Percentiles rank a stretch among this genome's conserved stretches.
Evolutionary conservation across 805 yeast species (phyloP).

Genomic region (Candida coquimbonensis): DNA sequence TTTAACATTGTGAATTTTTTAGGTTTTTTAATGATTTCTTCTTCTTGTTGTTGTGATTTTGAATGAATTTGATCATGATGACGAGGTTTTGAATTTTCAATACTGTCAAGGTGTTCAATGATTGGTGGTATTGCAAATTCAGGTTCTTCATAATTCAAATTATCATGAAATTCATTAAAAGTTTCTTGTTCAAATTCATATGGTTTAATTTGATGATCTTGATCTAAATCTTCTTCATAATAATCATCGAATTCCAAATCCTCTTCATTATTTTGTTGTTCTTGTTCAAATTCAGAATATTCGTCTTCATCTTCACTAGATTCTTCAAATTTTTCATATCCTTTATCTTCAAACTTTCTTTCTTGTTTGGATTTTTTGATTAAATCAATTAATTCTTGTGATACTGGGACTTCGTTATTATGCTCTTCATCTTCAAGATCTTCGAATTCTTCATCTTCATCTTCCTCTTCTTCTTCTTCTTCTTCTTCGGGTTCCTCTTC

Average conservation of each 20-base stretch:
- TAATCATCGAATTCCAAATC: neutral
- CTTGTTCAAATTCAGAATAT: constrained; percentile 3
- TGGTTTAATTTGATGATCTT: neutral
- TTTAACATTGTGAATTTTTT: constrained; percentile 27
- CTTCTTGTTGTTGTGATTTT: neutral
- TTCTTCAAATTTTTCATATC: constrained; percentile 20
- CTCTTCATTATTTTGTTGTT: neutral
- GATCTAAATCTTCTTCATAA: neutral
- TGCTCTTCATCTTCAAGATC: neutral
- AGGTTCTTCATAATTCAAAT: neutral
- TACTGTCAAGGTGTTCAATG: neutral
- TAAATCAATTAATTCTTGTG: constrained; percentile 17
- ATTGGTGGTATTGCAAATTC: neutral
- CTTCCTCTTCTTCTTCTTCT: neutral
- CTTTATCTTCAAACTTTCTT: constrained; percentile 4
- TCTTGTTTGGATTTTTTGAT: constrained; percentile 13
- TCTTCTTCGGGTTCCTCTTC: neutral
- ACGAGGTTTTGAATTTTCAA: no score
- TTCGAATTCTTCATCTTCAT: neutral
- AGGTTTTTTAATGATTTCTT: constrained; percentile 2
- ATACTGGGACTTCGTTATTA: neutral
- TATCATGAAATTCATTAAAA: neutral
- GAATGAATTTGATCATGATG: no score
- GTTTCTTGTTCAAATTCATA: constrained; percentile 2
- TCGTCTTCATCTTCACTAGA: constrained; percentile 18